Percentiles rank a stretch among this genome's conserved stretches.
Conservation (phyloP, 495 filamentous ascomycete genomes). For the Penicillium turbatum region DNA sequence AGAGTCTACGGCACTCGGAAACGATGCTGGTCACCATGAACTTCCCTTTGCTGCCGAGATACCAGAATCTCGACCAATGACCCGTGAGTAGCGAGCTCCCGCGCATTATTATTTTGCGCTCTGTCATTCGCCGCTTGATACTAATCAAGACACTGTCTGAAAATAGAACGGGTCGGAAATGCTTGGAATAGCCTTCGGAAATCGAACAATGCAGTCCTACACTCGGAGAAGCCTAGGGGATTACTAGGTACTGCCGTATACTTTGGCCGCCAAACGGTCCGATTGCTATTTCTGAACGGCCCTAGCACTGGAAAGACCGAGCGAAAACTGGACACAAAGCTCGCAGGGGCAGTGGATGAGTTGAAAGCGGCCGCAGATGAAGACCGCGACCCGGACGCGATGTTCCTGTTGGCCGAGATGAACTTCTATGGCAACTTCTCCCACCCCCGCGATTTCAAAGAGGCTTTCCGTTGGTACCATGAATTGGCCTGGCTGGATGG, state of each 20-base stretch:
- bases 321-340: conserved; percentile 28
- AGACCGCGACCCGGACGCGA: conserved; percentile 74
- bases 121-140: neutral
- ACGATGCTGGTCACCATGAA: conserved; percentile 16
- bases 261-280: conserved; percentile 46
- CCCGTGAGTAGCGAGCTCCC: conserved; percentile 26
- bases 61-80: conserved; percentile 22
- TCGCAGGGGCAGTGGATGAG: conserved; percentile 59
- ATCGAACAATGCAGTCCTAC: conserved; percentile 24
- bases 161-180: conserved; percentile 34
- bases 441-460: conserved; percentile 75
- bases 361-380: conserved; percentile 70
- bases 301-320: conserved; percentile 27
- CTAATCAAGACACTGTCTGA: neutral
- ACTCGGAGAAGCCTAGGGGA: conserved; percentile 40
- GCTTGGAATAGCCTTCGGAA: conserved; percentile 35
- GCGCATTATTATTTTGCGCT: neutral
- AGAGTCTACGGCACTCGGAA: conserved; percentile 15
- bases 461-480: conserved; percentile 79
- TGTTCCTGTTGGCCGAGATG: conserved; percentile 88
- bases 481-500: conserved; percentile 71
- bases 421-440: conserved; percentile 96
- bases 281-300: conserved; percentile 49
- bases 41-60: conserved; percentile 17
- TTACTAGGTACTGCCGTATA: conserved; percentile 43